Conservation (phyloP, 345 rosid species). For the Chamaenerion angustifolium region DNA sequence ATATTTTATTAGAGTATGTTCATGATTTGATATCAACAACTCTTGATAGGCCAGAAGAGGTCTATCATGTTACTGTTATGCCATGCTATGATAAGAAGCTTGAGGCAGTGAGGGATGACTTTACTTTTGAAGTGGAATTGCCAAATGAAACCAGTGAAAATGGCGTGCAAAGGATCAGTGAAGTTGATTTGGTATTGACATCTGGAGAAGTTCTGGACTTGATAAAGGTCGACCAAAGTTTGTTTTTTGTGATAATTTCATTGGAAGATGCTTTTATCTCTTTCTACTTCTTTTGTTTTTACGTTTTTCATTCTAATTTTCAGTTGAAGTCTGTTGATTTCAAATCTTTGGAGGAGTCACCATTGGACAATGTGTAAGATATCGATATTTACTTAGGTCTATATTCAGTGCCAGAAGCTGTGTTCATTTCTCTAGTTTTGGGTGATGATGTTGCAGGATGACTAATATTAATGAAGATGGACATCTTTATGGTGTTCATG, state of each 20-base stretch:
- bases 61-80: constrained; percentile 92
- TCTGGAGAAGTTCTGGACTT: constrained; percentile 80
- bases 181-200: constrained; percentile 96
- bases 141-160: constrained; percentile 11
- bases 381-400: not conserved
- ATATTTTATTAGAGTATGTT: not conserved
- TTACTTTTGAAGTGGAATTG: constrained; percentile 41
- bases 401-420: not conserved
- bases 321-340: constrained; percentile 71
- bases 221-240: constrained; percentile 41
- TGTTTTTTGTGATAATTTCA: constrained; percentile 5
- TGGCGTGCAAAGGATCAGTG: constrained; percentile 25
- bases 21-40: not conserved
- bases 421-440: not conserved
- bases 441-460: constrained; percentile 27
- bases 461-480: constrained; percentile 69
- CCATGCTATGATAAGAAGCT: constrained; percentile 98
- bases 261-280: not conserved
- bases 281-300: not conserved
- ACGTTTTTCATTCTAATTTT: constrained; percentile 5
- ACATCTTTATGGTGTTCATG: constrained; percentile 70
- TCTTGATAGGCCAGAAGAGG: constrained; percentile 52
- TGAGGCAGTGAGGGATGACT: constrained; percentile 86
- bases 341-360: constrained; percentile 48
- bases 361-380: constrained; percentile 66